Evolutionary conservation across 2,329 filamentous ascomycete genomes (phyloP), one percentile per base, ranked within the genome.

Genomic region (Colletotrichum brevisporum): DNA sequence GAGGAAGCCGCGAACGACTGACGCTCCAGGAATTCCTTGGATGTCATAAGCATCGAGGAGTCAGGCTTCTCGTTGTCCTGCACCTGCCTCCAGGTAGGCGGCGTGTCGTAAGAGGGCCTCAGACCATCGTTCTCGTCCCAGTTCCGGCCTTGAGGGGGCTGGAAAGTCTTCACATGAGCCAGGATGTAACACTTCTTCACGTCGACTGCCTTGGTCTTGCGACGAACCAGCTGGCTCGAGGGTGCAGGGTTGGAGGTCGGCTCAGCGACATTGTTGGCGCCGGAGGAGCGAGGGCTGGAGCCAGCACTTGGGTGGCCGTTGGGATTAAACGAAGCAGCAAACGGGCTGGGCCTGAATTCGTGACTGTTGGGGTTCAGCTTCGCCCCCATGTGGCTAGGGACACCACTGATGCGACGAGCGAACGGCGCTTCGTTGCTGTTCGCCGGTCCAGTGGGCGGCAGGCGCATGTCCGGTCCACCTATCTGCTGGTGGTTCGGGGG

Each of bases 321-420:
- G 5, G 93, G 95, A 73, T 91, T 95, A 81, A 99, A 98, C 1
- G 91, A 86, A 52, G 89, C 88, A 0, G 95, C 94, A 71, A 92
- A 92, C 5, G 93, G 91, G 75, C 92, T 97, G 18, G 95, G 96
- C 72, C 92, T 91, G 81, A 98, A 98, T 75, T 97, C 94, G 76
- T 88, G 85, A 73, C 85, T 91, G 74, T 89, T 90, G 6, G 89
- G 89, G 71, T 91, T 91, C 73, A 91, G 76, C 78, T 90, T 89
- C 53, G 83, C 83, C 4, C 83, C 82, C 74, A 88, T 81, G 59
- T 87, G 87, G 51, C 81, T 81, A 13, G 84, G 81, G n/a, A 85
- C 78, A 56, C 82, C 84, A 70, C 84, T 86, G 53, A 86, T 80
- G 53, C 89, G 83, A 74, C 87, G 83, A 75, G 84, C 81, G 82